Percentiles rank a stretch among this genome's conserved stretches.
Evolutionary conservation across 192 early-diverging fungal species (phyloP).

Genomic region (Linnemannia hyalina): DNA sequence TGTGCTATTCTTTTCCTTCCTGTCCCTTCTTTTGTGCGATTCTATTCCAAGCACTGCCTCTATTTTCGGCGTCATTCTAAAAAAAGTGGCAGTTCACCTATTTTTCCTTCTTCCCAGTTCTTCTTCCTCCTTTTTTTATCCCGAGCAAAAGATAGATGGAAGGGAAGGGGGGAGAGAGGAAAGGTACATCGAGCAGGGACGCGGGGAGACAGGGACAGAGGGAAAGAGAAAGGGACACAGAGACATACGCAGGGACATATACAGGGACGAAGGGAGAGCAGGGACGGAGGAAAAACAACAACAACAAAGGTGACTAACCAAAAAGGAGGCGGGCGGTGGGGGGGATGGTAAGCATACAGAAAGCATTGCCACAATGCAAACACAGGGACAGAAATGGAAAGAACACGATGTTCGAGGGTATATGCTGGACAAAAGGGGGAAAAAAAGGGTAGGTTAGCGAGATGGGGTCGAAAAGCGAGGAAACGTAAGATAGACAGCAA

Average conservation of each 20-base stretch:
- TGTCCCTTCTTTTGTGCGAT: neutral
- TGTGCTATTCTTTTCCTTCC: neutral
- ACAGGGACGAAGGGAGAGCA: neutral
- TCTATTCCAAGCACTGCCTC: neutral
- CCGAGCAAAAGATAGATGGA: neutral
- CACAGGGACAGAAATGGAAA: neutral
- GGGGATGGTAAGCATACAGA: neutral
- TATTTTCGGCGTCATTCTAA: neutral
- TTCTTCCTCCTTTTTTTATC: neutral
- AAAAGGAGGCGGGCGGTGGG: conserved; percentile 4
- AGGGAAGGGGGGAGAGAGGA: neutral
- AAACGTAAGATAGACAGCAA: neutral
- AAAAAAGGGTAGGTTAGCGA: neutral
- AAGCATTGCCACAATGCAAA: neutral
- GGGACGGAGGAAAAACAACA: neutral
- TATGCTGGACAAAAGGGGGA: neutral
- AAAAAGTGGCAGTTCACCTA: neutral
- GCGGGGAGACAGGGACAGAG: neutral
- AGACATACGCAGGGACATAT: neutral
- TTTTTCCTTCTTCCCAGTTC: neutral
- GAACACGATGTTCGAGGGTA: neutral
- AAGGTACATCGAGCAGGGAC: neutral
- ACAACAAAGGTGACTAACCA: neutral
- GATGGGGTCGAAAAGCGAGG: neutral
- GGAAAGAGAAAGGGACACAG: conserved; percentile 13